Evolutionary conservation across 2,329 filamentous ascomycete species (phyloP).

Genomic region (Calonectria naviculata): DNA sequence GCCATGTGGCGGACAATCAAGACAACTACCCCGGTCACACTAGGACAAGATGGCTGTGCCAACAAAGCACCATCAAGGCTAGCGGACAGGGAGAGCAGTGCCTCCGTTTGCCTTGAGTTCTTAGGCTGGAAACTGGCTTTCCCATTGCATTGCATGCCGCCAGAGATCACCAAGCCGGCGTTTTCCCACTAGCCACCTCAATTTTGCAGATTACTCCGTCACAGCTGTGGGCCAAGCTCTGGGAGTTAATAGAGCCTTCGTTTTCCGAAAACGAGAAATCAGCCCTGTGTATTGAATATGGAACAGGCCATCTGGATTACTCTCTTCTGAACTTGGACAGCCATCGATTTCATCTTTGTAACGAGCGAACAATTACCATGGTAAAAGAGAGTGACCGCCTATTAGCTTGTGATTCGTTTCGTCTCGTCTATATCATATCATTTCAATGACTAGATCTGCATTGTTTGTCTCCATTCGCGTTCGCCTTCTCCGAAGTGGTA

Average conservation of each 20-base stretch:
- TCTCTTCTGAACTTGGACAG: neutral
- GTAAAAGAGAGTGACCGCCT: neutral
- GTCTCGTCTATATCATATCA: neutral
- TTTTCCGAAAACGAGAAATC: neutral
- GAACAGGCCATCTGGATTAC: neutral
- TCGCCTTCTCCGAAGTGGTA: neutral
- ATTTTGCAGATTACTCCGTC: neutral
- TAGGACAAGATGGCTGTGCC: slow-evolving; percentile 17
- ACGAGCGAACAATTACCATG: neutral
- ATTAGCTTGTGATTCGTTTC: neutral
- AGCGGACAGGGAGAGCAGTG: neutral
- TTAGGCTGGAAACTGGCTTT: neutral
- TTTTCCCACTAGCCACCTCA: neutral
- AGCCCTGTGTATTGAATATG: neutral
- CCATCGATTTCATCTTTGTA: neutral
- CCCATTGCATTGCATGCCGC: slow-evolving; percentile 1
- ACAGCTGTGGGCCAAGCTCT: neutral
- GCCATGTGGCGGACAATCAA: slow-evolving; percentile 31
- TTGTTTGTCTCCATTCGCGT: neutral
- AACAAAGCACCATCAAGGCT: slow-evolving; percentile 19
- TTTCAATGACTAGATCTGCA: neutral
- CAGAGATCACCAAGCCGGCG: neutral
- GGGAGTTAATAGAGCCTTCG: neutral
- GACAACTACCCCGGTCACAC: slow-evolving; percentile 14
- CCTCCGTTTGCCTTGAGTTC: neutral